Conservation (phyloP, 83 land plant species). For the Diphasiastrum complanatum region DNA sequence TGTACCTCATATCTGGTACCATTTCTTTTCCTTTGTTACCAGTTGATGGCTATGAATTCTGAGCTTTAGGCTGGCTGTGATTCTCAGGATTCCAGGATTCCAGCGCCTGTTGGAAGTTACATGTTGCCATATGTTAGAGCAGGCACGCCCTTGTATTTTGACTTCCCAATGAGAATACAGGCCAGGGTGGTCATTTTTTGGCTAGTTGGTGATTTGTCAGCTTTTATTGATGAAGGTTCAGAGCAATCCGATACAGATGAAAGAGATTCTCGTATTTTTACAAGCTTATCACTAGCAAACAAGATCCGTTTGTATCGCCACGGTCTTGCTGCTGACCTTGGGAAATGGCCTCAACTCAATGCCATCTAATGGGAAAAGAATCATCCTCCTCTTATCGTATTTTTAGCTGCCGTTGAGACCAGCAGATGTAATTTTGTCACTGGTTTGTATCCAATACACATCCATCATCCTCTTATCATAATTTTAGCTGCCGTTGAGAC, state of each 20-base stretch:
- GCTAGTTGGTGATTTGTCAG: constrained; percentile 76
- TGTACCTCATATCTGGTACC: not conserved
- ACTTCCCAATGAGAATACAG: constrained; percentile 55
- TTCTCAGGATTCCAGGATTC: constrained; percentile 47
- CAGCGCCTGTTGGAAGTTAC: constrained; percentile 57
- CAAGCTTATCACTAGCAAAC: constrained; percentile 68
- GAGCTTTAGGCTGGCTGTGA: not conserved
- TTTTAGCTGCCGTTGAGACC: too few species aligned
- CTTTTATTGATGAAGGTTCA: constrained; percentile 61
- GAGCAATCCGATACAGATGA: constrained; percentile 48
- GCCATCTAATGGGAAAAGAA: constrained; percentile 14
- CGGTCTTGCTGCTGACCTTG: constrained; percentile 61
- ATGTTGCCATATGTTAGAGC: constrained; percentile 63
- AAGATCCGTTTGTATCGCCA: constrained; percentile 79
- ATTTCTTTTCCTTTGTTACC: not conserved
- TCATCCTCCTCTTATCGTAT: too few species aligned
- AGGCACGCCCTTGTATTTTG: constrained; percentile 76
- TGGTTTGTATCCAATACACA: too few species aligned
- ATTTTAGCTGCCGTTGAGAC: too few species aligned
- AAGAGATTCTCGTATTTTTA: constrained; percentile 38
- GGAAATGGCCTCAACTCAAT: constrained; percentile 43
- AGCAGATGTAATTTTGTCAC: too few species aligned
- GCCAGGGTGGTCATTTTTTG: constrained; percentile 49
- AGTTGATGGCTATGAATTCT: not conserved
- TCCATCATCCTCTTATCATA: too few species aligned